phyloP scores from a whole-genome alignment of 2,329 filamentous ascomycete genomes.

The Colletotrichum aenigma region DNA sequence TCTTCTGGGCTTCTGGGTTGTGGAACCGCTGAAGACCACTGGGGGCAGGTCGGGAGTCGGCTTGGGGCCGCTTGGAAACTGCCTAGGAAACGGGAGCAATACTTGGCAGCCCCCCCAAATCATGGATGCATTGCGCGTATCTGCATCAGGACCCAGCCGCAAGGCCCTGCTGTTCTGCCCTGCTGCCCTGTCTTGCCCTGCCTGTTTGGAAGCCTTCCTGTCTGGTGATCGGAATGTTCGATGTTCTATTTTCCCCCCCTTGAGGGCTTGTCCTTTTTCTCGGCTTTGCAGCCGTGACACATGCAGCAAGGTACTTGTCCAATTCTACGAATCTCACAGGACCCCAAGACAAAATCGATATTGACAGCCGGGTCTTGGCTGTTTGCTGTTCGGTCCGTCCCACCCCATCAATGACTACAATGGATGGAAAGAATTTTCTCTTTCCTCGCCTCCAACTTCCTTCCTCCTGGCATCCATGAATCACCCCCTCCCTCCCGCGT shows the following conservation, averaged over 20 bases:
- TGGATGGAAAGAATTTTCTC: background rate
- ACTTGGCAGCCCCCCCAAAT: conserved; percentile 6
- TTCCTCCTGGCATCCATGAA: background rate
- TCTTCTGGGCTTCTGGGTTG: background rate
- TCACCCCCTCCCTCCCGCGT: background rate
- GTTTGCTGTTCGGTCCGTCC: background rate
- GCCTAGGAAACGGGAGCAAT: background rate
- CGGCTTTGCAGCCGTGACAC: conserved; percentile 11
- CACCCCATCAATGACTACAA: background rate
- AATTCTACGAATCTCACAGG: background rate
- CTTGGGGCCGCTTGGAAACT: background rate
- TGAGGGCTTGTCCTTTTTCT: background rate
- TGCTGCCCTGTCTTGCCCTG: background rate
- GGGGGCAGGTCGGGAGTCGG: background rate
- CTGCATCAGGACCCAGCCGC: conserved; percentile 11
- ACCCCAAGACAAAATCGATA: background rate
- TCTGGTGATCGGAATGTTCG: conserved; percentile 19
- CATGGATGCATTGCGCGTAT: conserved; percentile 18
- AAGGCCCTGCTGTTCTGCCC: background rate
- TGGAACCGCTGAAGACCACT: background rate
- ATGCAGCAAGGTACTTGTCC: background rate
- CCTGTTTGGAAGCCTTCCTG: background rate
- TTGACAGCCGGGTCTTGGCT: background rate
- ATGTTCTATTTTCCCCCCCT: background rate
- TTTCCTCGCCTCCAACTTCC: background rate